These are phyloP conservation scores for Malania oleifera DNA, from an alignment of 164 flowering plant genomes.

Conservation along the genomic window DNA sequence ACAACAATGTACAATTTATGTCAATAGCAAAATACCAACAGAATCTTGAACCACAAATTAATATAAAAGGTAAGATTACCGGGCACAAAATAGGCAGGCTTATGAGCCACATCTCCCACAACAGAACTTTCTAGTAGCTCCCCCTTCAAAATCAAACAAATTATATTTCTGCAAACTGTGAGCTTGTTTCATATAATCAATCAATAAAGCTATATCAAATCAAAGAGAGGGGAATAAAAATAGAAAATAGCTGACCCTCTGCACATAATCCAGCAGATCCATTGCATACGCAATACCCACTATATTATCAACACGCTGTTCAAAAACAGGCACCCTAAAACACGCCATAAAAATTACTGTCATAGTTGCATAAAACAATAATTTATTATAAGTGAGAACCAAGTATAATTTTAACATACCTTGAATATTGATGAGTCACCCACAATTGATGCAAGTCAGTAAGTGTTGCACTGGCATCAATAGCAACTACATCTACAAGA, in stretches of 20 bases:
- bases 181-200: conserved; percentile 28
- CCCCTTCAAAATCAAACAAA: conserved; percentile 85
- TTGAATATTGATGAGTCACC: conserved; percentile 95
- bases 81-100: conserved; percentile 97
- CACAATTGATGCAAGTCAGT: conserved; percentile 78
- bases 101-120: conserved; percentile 92
- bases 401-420: conserved; percentile 33
- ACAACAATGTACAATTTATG: background rate
- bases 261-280: conserved; percentile 92
- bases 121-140: conserved; percentile 79
- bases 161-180: conserved; percentile 30
- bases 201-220: conserved; percentile 13
- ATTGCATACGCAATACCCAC: conserved; percentile 98
- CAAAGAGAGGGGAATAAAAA: conserved; percentile 1
- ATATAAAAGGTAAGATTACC: conserved; percentile 39
- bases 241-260: conserved; percentile 50
- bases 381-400: background rate
- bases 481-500: conserved; percentile 96
- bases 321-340: conserved; percentile 93
- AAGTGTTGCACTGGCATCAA: conserved; percentile 85
- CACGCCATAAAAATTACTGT: conserved; percentile 7
- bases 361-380: background rate
- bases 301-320: conserved; percentile 97
- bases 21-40: background rate
- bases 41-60: background rate